Percentiles rank a stretch among this genome's conserved stretches.
These are phyloP conservation scores for Juncus inflexus DNA, from an alignment of 176 grass and related monocot genomes.

Conservation along the genomic window DNA sequence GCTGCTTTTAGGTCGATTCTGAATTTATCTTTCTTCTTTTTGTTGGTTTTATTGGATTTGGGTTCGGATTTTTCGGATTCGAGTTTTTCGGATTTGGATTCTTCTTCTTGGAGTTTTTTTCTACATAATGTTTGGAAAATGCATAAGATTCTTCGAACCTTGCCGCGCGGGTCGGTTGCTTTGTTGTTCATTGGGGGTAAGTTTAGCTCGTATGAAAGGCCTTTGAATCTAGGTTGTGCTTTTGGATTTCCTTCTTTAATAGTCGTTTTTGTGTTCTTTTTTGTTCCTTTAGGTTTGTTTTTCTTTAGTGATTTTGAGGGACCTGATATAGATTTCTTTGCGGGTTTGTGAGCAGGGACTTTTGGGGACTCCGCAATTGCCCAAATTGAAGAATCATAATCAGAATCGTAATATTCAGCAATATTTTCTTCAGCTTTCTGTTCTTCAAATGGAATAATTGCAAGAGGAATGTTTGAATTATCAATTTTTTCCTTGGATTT, in stretches of 20 bases:
- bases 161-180: slow-evolving; percentile 1
- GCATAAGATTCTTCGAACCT: slow-evolving; percentile 23
- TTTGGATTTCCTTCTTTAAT: slow-evolving; percentile 1
- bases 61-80: neutral
- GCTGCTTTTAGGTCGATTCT: slow-evolving; percentile 52
- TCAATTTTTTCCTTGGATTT: neutral
- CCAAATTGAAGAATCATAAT: neutral
- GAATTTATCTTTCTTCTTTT: slow-evolving; percentile 10
- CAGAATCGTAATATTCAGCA: neutral
- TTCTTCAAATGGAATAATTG: neutral
- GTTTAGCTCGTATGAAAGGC: neutral
- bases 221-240: neutral
- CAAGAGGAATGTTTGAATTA: neutral
- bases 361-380: neutral
- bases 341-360: neutral
- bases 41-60: neutral
- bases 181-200: slow-evolving; percentile 5
- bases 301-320: slow-evolving; percentile 10
- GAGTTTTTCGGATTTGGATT: slow-evolving; percentile 12
- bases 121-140: slow-evolving; percentile 27
- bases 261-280: neutral
- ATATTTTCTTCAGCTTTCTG: neutral
- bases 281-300: slow-evolving; percentile 3
- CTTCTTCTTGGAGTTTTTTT: slow-evolving; percentile 15
- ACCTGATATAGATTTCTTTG: slow-evolving; percentile 9